phyloP scores from a whole-genome alignment of 352 stramenopile genomes.

The Pythium utonaiense region DNA sequence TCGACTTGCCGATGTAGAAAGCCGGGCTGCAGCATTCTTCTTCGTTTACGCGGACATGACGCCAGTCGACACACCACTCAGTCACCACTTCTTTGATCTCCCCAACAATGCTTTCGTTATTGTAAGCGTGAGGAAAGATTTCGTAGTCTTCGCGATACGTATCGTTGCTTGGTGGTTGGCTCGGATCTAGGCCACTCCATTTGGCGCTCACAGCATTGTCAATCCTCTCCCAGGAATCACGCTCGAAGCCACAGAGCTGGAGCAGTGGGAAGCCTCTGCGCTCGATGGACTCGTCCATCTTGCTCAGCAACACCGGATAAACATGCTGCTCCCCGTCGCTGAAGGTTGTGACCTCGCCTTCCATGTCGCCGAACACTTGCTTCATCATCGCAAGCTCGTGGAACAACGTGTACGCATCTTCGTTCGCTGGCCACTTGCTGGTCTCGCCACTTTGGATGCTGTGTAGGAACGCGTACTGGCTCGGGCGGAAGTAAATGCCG shows the following conservation, averaged over 20 bases:
- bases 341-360: background rate
- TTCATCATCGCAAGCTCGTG: constrained; percentile 5
- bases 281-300: background rate
- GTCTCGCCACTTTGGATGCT: background rate
- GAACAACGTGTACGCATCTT: background rate
- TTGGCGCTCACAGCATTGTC: background rate
- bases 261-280: background rate
- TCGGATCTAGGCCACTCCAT: background rate
- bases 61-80: background rate
- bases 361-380: background rate
- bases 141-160: background rate
- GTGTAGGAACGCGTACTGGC: background rate
- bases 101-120: background rate
- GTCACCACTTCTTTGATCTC: background rate
- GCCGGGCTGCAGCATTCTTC: background rate
- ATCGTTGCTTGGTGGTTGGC: background rate
- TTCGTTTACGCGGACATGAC: background rate
- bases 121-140: background rate
- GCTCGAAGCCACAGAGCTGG: background rate
- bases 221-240: background rate
- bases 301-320: background rate
- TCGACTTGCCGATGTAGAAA: background rate
- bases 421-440: background rate
- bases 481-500: background rate
- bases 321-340: background rate